Evolutionary conservation across 306 rosid species (phyloP).

Genomic region (Quercus agrifolia): DNA sequence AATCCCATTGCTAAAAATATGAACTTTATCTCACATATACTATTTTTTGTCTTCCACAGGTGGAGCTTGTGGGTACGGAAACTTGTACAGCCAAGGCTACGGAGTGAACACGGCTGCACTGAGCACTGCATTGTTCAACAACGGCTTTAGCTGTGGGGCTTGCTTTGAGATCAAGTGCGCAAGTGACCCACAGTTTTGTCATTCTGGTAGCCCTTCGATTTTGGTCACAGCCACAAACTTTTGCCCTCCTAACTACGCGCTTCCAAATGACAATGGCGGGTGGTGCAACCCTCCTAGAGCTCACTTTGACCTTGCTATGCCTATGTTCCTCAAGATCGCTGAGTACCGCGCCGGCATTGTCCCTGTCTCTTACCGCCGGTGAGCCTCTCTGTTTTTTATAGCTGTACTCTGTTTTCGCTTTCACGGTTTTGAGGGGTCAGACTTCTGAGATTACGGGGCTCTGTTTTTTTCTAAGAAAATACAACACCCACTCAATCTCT

Average conservation of each 20-base stretch:
- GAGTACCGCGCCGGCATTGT: slow-evolving; percentile 86
- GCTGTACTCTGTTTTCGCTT: background rate
- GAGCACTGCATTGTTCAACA: slow-evolving; percentile 80
- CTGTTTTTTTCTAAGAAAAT: background rate
- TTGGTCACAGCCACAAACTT: slow-evolving; percentile 78
- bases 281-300: slow-evolving; percentile 94
- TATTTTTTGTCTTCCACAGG: slow-evolving; percentile 28
- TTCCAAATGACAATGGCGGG: slow-evolving; percentile 68
- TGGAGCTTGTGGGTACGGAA: slow-evolving; percentile 90
- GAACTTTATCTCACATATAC: background rate
- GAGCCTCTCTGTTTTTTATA: background rate
- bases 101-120: slow-evolving; percentile 85
- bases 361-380: slow-evolving; percentile 83
- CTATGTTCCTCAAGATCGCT: slow-evolving; percentile 82
- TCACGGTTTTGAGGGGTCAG: background rate
- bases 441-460: background rate
- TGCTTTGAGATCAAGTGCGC: slow-evolving; percentile 80
- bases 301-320: slow-evolving; percentile 89
- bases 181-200: slow-evolving; percentile 65
- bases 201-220: slow-evolving; percentile 72
- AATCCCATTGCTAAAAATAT: background rate
- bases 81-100: slow-evolving; percentile 79
- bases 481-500: no score
- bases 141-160: slow-evolving; percentile 71
- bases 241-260: slow-evolving; percentile 66